Base-by-base conservation (phyloP, 192 early-diverging fungal genomes). In the Rhizophagus clarus region DNA sequence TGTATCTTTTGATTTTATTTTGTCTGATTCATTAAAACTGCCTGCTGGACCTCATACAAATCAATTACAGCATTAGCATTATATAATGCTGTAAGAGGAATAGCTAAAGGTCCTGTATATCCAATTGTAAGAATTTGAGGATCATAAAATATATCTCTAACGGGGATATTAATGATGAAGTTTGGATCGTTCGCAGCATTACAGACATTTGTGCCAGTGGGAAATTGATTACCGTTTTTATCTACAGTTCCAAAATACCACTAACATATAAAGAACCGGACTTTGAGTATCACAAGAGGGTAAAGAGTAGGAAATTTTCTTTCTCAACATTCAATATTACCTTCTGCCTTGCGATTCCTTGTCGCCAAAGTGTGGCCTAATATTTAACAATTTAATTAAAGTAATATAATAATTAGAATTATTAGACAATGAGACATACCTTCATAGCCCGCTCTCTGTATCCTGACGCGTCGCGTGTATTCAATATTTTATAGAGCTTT, bases 351-450 rank as follows among this genome's bases (percentile, higher is more conserved):
- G 17, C 10, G 4, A 76, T 34, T 11, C 74, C 74, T 63, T 76
- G 74, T 31, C 74, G 74, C 61, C 74, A 76, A 32, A 76, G 74
- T 3, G 12, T 63, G 61, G 74, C 74, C 74, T 76, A 76, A 76
- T 76, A 76, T 76, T 76, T 22, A 76, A 76, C 5, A 76, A 62
- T 2, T 63, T 20, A 69, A 69, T 40, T 40, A 69, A 34, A 63
- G 29, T 62, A 37, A 76, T 60, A 63, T 76, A 76, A 76, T 47
- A 37, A 26, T 29, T 76, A 76, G 60, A 76, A 76, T 76, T 37
- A 76, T 76, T 22, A 63, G 37, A 76, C 17, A 37, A 49, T 28
- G 0, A 32, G 60, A 76, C 32, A 62, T 76, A 76, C 74, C 74
- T 63, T 63, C 74, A 76, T 76, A 6, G 74, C 61, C 17, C 61